These are phyloP conservation scores for Massariosphaeria phaeospora DNA, from an alignment of 495 filamentous ascomycete species.

Conservation along the genomic window DNA sequence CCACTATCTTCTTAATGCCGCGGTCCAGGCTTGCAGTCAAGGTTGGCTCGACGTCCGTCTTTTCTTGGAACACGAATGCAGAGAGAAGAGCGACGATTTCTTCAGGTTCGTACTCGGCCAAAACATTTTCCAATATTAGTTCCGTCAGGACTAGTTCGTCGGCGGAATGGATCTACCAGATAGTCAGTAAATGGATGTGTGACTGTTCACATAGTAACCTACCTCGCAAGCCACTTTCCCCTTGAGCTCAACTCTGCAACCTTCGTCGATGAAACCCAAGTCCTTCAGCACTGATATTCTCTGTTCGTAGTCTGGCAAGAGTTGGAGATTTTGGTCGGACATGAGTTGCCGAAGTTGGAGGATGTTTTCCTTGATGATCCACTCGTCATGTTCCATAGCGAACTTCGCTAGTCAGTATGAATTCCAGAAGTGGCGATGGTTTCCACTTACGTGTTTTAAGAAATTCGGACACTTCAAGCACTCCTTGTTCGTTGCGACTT, in stretches of 20 bases:
- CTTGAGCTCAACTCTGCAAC: slow-evolving; percentile 82
- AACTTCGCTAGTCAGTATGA: slow-evolving; percentile 48
- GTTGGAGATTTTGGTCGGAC: slow-evolving; percentile 92
- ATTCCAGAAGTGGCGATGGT: slow-evolving; percentile 7
- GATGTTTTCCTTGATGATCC: slow-evolving; percentile 89
- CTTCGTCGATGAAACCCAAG: slow-evolving; percentile 80
- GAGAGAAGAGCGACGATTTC: slow-evolving; percentile 94
- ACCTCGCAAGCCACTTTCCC: slow-evolving; percentile 96
- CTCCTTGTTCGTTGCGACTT: slow-evolving; percentile 51
- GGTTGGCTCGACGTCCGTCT: slow-evolving; percentile 79
- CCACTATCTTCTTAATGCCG: slow-evolving; percentile 79
- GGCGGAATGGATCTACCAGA: slow-evolving; percentile 73
- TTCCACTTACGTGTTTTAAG: slow-evolving; percentile 67
- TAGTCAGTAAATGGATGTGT: slow-evolving; percentile 10
- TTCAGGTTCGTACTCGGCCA: slow-evolving; percentile 90
- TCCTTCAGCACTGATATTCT: slow-evolving; percentile 87
- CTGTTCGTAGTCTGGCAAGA: slow-evolving; percentile 97
- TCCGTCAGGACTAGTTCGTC: slow-evolving; percentile 97
- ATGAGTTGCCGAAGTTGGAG: slow-evolving; percentile 75
- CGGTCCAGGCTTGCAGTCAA: slow-evolving; percentile 77
- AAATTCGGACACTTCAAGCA: slow-evolving; percentile 69
- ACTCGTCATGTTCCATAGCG: slow-evolving; percentile 90
- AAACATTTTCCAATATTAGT: slow-evolving; percentile 90
- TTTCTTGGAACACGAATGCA: slow-evolving; percentile 97
- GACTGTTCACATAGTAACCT: neutral